Evolutionary conservation across 305 asterid species (phyloP).

Genomic region (Solanum hybrid): DNA sequence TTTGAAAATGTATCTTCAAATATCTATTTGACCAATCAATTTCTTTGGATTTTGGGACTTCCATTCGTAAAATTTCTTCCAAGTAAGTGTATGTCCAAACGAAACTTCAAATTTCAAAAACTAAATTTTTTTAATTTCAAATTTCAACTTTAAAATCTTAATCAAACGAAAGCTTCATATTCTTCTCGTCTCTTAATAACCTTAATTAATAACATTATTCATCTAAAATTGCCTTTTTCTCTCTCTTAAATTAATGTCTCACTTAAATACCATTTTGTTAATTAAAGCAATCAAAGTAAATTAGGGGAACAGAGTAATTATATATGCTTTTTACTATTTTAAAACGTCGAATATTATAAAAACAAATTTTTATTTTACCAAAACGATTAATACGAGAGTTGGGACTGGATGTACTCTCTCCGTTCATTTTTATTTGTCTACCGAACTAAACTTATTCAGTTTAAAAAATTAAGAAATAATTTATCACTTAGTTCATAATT

Average conservation of each 20-base stretch:
- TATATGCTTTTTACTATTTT: neutral
- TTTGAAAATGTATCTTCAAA: neutral
- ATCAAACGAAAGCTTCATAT: neutral
- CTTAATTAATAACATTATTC: neutral
- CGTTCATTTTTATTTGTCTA: too few species aligned
- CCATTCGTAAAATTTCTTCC: neutral
- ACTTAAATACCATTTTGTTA: neutral
- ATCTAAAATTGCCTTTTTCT: neutral
- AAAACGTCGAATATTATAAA: too few species aligned
- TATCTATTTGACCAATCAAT: neutral
- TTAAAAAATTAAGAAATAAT: too few species aligned
- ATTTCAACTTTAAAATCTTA: neutral
- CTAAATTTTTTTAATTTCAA: too few species aligned
- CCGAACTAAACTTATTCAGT: too few species aligned
- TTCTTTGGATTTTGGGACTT: neutral
- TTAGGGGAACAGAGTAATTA: neutral
- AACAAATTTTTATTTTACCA: neutral
- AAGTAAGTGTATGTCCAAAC: too few species aligned
- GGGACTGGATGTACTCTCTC: fast-evolving
- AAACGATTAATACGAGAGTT: neutral
- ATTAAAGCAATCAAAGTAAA: neutral
- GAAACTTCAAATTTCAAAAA: too few species aligned
- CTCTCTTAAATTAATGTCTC: neutral
- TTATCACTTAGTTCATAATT: neutral
- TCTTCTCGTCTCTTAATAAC: neutral